Evolutionary conservation across 139 green algal genomes (phyloP), one percentile per base, ranked within the genome.

Genomic region (Chlamydomonas sp.): DNA sequence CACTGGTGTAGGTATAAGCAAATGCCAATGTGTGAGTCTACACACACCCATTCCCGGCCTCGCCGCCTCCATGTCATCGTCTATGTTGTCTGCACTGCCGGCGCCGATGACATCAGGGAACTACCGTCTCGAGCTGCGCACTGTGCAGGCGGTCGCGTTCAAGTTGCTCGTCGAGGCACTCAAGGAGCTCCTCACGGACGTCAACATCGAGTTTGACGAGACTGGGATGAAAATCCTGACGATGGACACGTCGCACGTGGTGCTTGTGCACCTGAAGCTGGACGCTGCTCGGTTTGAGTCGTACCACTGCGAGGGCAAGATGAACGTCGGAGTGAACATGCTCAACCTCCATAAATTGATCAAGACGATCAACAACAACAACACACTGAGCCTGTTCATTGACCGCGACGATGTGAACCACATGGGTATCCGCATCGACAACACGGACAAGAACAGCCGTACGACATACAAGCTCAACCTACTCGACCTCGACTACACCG

Each of bases 311-410:
- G 31, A 29, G 2, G 28, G 57, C 10, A 31, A 22, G 8, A 63
- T 72, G 0, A 5, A 28, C 0, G 38, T 76, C 24, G 54, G 71
- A n/a, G 48, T 76, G 16, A 76, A 76, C 71, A 71, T 76, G 63
- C 50, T 76, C 10, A 72, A 76, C 50, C 3, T 76, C 26, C 38
- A 76, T 63, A 76, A 76, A 49, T 13, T 76, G 0, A 67, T 71
- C 60, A 76, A 76, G 71, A 71, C 71, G 5, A 67, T 67, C 5
- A 72, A 70, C 36, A 72, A 62, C 49, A 72, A 58, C 30, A 54
- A 76, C 63, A 63, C 36, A 3, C 50, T 76, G 26, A 72, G 34
- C 1, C 36, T 76, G 50, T 72, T 67, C 63, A 65, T 76, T 4
- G 63, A 76, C 0, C 13, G 26, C 6, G 49, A 54, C 48, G 48